phyloP scores from a whole-genome alignment of 2,329 filamentous ascomycete species.

The Tolypocladium pustulatum region DNA sequence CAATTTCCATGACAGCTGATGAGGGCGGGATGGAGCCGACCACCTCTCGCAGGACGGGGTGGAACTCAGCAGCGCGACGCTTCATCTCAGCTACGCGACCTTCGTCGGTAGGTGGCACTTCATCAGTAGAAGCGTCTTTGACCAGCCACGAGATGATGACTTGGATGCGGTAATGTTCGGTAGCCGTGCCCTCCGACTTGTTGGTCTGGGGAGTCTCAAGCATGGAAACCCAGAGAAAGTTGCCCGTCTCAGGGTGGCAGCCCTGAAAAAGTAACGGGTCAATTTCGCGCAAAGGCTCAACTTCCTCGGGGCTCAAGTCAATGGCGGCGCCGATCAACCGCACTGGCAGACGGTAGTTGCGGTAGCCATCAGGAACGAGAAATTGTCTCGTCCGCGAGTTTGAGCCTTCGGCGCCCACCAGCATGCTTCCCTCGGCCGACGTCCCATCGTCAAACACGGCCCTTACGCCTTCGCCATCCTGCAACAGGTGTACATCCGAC shows the following conservation, averaged over 20 bases:
- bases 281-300: slow-evolving; percentile 29
- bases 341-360: slow-evolving; percentile 23
- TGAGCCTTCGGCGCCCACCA: slow-evolving; percentile 30
- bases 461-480: slow-evolving; percentile 11
- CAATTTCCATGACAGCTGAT: slow-evolving; percentile 22
- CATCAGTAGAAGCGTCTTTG: slow-evolving; percentile 17
- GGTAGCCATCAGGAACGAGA: slow-evolving; percentile 19
- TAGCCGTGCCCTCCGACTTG: slow-evolving; percentile 18
- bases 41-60: slow-evolving; percentile 27
- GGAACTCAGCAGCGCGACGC: slow-evolving; percentile 17
- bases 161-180: slow-evolving; percentile 28
- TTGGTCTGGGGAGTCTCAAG: slow-evolving; percentile 29
- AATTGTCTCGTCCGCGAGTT: slow-evolving; percentile 24
- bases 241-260: slow-evolving; percentile 36
- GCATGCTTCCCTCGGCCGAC: slow-evolving; percentile 17
- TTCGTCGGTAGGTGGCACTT: slow-evolving; percentile 20
- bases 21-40: slow-evolving; percentile 32
- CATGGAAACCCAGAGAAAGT: slow-evolving; percentile 39
- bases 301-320: slow-evolving; percentile 25
- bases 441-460: slow-evolving; percentile 22
- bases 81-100: slow-evolving; percentile 29
- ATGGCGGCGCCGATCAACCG: slow-evolving; percentile 26
- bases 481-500: slow-evolving; percentile 11
- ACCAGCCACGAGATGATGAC: slow-evolving; percentile 36
- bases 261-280: slow-evolving; percentile 46